phyloP scores from a whole-genome alignment of 768 basidiomycete species.

The Lentinus brumalis region DNA sequence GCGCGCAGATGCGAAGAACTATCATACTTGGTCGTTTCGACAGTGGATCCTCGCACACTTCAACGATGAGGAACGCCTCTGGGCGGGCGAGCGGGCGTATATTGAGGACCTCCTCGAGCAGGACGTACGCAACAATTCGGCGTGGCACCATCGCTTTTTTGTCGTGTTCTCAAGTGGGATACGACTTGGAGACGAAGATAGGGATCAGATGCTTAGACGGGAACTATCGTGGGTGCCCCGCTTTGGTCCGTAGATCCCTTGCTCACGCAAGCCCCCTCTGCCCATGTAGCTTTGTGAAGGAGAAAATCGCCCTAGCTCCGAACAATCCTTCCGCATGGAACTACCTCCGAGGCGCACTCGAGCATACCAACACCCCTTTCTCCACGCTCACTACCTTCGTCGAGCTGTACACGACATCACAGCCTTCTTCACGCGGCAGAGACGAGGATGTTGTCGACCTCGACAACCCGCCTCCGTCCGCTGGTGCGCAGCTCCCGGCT shows the following conservation, averaged over 20 bases:
- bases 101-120: slow-evolving; percentile 65
- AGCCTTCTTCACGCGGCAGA: slow-evolving; percentile 20
- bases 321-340: slow-evolving; percentile 98
- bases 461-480: slow-evolving; percentile 70
- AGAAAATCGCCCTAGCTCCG: slow-evolving; percentile 81
- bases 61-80: slow-evolving; percentile 62
- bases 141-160: slow-evolving; percentile 96
- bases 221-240: slow-evolving; percentile 74
- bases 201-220: slow-evolving; percentile 57
- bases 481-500: slow-evolving; percentile 73
- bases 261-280: not conserved
- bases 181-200: slow-evolving; percentile 60
- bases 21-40: slow-evolving; percentile 98
- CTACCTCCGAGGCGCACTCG: slow-evolving; percentile 86
- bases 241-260: not conserved
- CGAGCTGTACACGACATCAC: slow-evolving; percentile 55
- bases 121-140: slow-evolving; percentile 95
- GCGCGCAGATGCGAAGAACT: slow-evolving; percentile 87
- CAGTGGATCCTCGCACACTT: slow-evolving; percentile 93
- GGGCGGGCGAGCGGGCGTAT: slow-evolving; percentile 76
- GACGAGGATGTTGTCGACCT: slow-evolving; percentile 58
- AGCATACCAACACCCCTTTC: slow-evolving; percentile 60
- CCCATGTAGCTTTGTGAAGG: slow-evolving; percentile 68
- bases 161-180: slow-evolving; percentile 74
- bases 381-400: slow-evolving; percentile 60